phyloP scores from a whole-genome alignment of 2,329 filamentous ascomycete genomes.

The Colletotrichum tropicicola region DNA sequence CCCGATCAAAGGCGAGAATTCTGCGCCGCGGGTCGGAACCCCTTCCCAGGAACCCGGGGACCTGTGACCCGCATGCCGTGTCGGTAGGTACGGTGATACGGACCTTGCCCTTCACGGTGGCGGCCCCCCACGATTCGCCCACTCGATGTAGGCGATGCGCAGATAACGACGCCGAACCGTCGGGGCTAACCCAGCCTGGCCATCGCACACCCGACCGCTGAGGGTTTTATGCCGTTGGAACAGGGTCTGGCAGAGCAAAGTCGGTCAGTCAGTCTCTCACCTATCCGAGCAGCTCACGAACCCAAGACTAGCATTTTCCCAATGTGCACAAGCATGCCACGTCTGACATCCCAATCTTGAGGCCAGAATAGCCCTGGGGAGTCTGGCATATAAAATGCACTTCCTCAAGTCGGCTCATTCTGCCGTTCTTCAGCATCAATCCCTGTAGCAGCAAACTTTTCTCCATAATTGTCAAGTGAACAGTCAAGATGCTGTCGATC shows the following conservation, averaged over 20 bases:
- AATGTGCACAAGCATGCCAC: not conserved
- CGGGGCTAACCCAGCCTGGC: not conserved
- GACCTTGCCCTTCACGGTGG: too few relatives aligned
- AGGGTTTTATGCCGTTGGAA: too few relatives aligned
- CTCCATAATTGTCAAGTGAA: too few relatives aligned
- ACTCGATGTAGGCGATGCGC: not conserved
- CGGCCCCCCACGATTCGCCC: too few relatives aligned
- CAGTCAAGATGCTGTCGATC: conserved; percentile 35
- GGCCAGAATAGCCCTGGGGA: too few relatives aligned
- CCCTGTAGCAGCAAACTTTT: too few relatives aligned
- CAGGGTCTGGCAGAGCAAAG: not conserved
- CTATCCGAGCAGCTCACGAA: not conserved
- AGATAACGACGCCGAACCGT: not conserved
- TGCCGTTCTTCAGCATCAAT: too few relatives aligned
- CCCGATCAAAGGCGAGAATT: not conserved
- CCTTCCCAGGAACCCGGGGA: not conserved
- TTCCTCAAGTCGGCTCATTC: too few relatives aligned
- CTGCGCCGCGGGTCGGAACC: not conserved
- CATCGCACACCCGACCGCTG: not conserved
- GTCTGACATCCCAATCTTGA: too few relatives aligned
- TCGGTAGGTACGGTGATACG: not conserved
- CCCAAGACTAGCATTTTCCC: not conserved
- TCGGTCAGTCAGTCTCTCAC: not conserved
- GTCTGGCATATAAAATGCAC: too few relatives aligned
- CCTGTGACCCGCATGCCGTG: not conserved